Base-by-base conservation (phyloP, 2,329 filamentous ascomycete genomes). In the Venturia nashicola region DNA sequence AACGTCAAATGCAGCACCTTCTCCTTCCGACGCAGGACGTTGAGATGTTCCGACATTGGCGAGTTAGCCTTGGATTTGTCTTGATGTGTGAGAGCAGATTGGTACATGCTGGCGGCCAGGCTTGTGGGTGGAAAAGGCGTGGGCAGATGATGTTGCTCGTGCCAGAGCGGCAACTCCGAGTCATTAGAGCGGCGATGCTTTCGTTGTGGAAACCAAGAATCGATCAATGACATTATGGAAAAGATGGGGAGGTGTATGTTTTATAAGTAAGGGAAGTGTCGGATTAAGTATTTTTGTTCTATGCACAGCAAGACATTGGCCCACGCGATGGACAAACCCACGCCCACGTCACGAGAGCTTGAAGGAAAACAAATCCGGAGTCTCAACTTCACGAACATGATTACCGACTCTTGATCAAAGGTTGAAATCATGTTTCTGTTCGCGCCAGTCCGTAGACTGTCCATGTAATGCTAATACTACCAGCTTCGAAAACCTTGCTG, bases 1-100 rank as follows among this genome's bases (percentile, higher is more conserved):
- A 86, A 76, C 66, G 83, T 80, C 62, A 77, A 77, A 69, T 86
- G 79, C 11, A 86, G 78, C 67, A 82, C 74, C 64, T 76, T 78
- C 34, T 82, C 78, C 69, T 80, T 78, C 65, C 81, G 76, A 67
- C 81, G 78, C 65, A 84, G 71, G 36, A 77, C 76, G n/a, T 82
- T 70, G 36, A 83, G 73, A 63, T 79, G 69, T 42, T 76, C 73
- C 3, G 46, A 51, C 14, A 74, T 72, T 11, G 75, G 67, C 32
- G 70, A 71, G 39, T 69, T 23, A 39, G 46, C 27, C 8, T 40
- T 40, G 5, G 36, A 32, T 40, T 43, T 36, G 5, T 57, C 32
- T 40, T 63, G 46, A 36, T 63, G 43, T 51, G 44, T 55, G 43
- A 65, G 64, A 62, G 39, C 59, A 62, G 23, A 65, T 54, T 57